A percentile compares a stretch with the other conserved stretches of the same genome.
Evolutionary conservation across 192 early-diverging fungal genomes (phyloP).

Genomic region (Radiomyces spectabilis): DNA sequence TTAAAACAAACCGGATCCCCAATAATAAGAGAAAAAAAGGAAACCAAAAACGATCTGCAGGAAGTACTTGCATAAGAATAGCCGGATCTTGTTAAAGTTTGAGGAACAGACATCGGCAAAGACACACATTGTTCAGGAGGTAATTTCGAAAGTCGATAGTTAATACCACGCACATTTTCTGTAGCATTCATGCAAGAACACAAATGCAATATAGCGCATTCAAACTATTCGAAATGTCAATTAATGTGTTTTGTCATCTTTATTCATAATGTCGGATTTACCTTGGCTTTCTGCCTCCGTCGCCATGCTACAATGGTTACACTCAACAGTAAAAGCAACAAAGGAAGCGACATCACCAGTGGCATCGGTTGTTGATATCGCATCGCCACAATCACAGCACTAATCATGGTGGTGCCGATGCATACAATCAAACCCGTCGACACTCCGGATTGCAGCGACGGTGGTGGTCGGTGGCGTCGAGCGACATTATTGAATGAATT

Average conservation of each 20-base stretch:
- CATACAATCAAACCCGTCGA: not conserved
- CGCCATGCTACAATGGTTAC: conserved; percentile 5
- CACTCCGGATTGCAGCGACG: not conserved
- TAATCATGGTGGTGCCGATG: not conserved
- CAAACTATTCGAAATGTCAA: conserved; percentile 7
- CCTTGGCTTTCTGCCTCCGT: conserved; percentile 1
- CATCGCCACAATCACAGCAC: conserved; percentile 5
- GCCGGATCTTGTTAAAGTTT: no score
- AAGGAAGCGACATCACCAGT: conserved; percentile 5
- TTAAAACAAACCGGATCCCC: no score
- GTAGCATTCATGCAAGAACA: conserved; percentile 27
- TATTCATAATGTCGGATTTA: not conserved
- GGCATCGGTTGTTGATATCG: conserved; percentile 11
- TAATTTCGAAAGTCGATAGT: conserved; percentile 12
- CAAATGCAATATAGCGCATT: conserved; percentile 14
- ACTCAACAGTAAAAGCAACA: conserved; percentile 1
- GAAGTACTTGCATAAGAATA: no score
- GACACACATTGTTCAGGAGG: conserved; percentile 4
- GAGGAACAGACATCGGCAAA: not conserved
- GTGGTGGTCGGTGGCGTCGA: conserved; percentile 11
- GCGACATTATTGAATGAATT: conserved; percentile 16
- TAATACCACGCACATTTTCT: conserved; percentile 26
- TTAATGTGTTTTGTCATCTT: not conserved
- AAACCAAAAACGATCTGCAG: no score
- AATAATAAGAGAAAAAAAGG: no score